Evolutionary conservation across 2,329 filamentous ascomycete species (phyloP), one percentile per base, ranked within the genome.

Genomic region (Metarhizium album): DNA sequence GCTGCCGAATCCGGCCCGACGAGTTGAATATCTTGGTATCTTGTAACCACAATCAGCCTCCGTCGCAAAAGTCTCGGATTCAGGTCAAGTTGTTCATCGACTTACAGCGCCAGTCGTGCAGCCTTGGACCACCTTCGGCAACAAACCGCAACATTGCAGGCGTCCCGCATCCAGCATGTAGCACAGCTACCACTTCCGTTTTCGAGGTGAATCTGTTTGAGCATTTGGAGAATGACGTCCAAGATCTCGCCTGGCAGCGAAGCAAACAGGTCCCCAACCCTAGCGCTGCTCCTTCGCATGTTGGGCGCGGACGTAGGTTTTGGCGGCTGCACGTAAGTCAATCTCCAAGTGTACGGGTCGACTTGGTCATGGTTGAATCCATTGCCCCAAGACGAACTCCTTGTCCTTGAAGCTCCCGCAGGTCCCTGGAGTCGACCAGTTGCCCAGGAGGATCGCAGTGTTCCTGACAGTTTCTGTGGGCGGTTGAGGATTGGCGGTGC

Each of bases 141-240:
- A 37, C 71, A 68, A 11, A 79, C 51, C 11, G 74, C 70, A 40
- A 82, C 61, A 42, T 71, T 73, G 56, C 73, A 76, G 29, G 75
- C 64, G 57, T 84, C 80, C 46, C 81, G 71, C 77, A 82, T 81
- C 76, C 78, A 82, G 62, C 81, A 84, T 18, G 81, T 83, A 16
- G 79, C 73, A 59, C 81, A 84, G 62, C 78, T 81, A 33, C 66
- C 64, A 55, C 72, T 76, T 2, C 66, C 65, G 14, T 64, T 59
- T 6, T 62, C 64, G 13, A 82, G 59, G 59, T 84, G 81, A 14
- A 72, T 60, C 37, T 69, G 65, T 59, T 72, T 76, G 18, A 84
- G 64, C 49, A 75, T 71, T 38, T 70, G 70, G 33, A 83, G 59
- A n/a, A 83, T 75, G 33, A 79, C 64, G 48, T 75, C 70, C 45